Base-by-base conservation (phyloP, 805 yeast genomes). In the Pichia pseudocactophila region DNA sequence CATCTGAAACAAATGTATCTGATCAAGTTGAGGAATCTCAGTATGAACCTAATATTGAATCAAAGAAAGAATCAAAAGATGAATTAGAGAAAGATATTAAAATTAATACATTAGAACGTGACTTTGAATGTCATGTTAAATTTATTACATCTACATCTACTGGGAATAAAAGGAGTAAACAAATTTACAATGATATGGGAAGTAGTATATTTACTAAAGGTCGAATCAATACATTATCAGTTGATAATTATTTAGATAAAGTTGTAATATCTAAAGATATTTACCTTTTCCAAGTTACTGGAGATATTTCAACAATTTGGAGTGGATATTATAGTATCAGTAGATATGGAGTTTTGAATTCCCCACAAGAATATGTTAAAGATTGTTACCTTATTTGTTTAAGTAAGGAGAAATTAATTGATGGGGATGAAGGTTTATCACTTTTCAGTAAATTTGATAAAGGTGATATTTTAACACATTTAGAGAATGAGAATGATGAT, bases 301-400 rank as follows among this genome's bases (percentile, higher is more conserved):
- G 16, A 6, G 39, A 34, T 15, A 50, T 59, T 54, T 47, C 52
- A 25, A 57, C 60, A 34, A 54, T 72, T 28, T 68, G 61, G 57
- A 65, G 68, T 15, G 77, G 78, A 54, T 73, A 78, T 50, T 53
- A 60, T 32, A 52, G 60, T 6, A 61, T 72, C 25, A 52, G 57
- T 25, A 75, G 75, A 54, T 76, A 73, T 39, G 89, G 87, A 2
- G 87, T 80, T 15, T 63, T 82, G 36, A 70, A 74, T 11, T 66
- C 64, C 16, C 65, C 65, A 40, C 73, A 76, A 1, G 47, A 57
- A 8, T 65, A 68, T 50, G 79, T 78, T 32, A 80, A 79, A 51
- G 89, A 82, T 58, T 71, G 81, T 8, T 82, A 81, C 55, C 48
- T 82, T 41, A 58, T 79, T 25, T 70, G 54, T 11, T 22, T 57